phyloP scores from a whole-genome alignment of 371 early-diverging fungal species.

The Conidiobolus coronatus region DNA sequence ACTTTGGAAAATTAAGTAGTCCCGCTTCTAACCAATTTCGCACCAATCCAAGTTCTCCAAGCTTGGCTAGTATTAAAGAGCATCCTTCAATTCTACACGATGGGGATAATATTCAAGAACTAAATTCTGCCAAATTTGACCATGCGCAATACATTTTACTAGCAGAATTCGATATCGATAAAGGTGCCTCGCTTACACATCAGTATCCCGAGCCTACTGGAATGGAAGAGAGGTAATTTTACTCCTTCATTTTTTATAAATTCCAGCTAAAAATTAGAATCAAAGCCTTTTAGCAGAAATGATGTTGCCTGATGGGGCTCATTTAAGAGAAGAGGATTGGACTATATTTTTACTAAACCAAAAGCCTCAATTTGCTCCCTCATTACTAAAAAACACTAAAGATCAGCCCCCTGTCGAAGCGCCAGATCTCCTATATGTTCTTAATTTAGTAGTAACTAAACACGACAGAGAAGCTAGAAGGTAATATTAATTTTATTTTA shows the following conservation, averaged over 20 bases:
- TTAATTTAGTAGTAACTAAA: slow-evolving; percentile 73
- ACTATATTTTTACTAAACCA: slow-evolving; percentile 77
- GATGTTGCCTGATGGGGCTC: slow-evolving; percentile 90
- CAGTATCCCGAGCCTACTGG: slow-evolving; percentile 71
- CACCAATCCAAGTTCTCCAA: no score
- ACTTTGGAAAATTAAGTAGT: no score
- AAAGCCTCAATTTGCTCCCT: slow-evolving; percentile 22
- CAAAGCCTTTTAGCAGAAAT: slow-evolving; percentile 64
- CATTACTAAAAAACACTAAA: not conserved
- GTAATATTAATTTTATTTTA: slow-evolving; percentile 12
- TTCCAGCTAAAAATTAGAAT: slow-evolving; percentile 9
- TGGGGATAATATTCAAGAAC: not conserved
- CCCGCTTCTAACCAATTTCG: no score
- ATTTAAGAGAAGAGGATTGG: slow-evolving; percentile 78
- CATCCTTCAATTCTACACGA: no score
- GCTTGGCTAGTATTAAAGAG: no score
- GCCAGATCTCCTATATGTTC: slow-evolving; percentile 40
- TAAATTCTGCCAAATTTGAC: not conserved
- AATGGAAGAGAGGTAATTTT: slow-evolving; percentile 55
- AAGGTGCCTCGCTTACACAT: slow-evolving; percentile 56
- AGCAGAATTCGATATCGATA: slow-evolving; percentile 87
- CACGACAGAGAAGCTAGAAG: slow-evolving; percentile 61
- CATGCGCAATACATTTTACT: slow-evolving; percentile 68
- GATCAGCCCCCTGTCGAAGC: slow-evolving; percentile 3
- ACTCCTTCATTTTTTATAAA: slow-evolving; percentile 8